Evolutionary conservation across 768 basidiomycete species (phyloP).

Genomic region (Coprinopsis marcescibilis): DNA sequence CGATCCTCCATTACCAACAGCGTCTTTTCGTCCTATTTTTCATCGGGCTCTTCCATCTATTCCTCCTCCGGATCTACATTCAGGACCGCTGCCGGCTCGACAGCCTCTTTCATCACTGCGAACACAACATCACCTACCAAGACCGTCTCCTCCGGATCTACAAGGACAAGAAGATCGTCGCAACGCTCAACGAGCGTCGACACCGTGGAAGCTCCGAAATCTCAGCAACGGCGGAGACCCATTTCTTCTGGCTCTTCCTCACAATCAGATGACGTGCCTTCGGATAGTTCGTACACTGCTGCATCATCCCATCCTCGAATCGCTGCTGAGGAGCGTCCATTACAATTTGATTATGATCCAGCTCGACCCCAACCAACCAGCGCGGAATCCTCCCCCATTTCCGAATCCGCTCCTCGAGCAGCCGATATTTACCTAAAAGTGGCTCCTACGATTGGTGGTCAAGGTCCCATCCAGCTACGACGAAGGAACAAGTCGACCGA

Average conservation of each 20-base stretch:
- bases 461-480: slow-evolving; percentile 13
- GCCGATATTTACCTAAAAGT: slow-evolving; percentile 30
- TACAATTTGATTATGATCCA: slow-evolving; percentile 41
- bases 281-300: slow-evolving; percentile 22
- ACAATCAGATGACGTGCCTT: slow-evolving; percentile 28
- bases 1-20: slow-evolving; percentile 47
- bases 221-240: slow-evolving; percentile 25
- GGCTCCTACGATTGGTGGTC: slow-evolving; percentile 12
- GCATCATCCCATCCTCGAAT: slow-evolving; percentile 27
- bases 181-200: not conserved
- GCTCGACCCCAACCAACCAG: slow-evolving; percentile 22
- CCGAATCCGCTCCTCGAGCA: slow-evolving; percentile 51
- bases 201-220: slow-evolving; percentile 7
- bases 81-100: not conserved
- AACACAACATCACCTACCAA: not conserved
- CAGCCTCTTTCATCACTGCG: not conserved
- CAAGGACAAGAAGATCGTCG: slow-evolving; percentile 12
- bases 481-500: slow-evolving; percentile 13
- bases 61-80: slow-evolving; percentile 6
- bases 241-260: slow-evolving; percentile 42
- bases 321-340: slow-evolving; percentile 30
- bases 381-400: slow-evolving; percentile 24
- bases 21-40: slow-evolving; percentile 56
- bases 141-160: not conserved
- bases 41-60: slow-evolving; percentile 34